A percentile compares a stretch with the other conserved stretches of the same genome.
Conservation (phyloP, 108 stramenopile genomes). For the Cyclostephanos invisitatus region DNA sequence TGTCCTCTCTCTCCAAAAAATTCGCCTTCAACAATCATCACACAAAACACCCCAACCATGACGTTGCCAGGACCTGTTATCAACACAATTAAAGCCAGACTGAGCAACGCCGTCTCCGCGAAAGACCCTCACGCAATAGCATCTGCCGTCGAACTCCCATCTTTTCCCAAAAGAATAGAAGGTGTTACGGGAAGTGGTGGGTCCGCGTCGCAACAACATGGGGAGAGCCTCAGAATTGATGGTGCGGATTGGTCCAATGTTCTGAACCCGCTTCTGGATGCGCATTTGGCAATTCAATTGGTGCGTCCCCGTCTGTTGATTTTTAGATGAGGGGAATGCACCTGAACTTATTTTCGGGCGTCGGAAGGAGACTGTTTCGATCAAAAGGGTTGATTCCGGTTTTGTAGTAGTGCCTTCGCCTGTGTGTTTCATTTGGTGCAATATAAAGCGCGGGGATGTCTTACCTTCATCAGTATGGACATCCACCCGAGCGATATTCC, state of each 20-base stretch:
- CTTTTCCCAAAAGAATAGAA: slow-evolving; percentile 17
- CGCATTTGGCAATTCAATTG: slow-evolving; percentile 56
- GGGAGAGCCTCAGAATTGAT: slow-evolving; percentile 53
- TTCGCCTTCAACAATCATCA: too few relatives aligned
- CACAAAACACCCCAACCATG: slow-evolving; percentile 17
- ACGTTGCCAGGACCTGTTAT: slow-evolving; percentile 29
- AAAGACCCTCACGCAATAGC: slow-evolving; percentile 52
- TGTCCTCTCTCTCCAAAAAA: too few relatives aligned
- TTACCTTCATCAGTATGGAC: slow-evolving; percentile 42
- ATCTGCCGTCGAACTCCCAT: slow-evolving; percentile 42
- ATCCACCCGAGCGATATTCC: slow-evolving; percentile 52
- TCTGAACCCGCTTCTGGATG: slow-evolving; percentile 61
- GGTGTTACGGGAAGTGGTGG: background rate
- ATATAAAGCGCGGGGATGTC: slow-evolving; percentile 44
- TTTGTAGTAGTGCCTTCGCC: background rate
- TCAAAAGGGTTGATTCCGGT: slow-evolving; percentile 43
- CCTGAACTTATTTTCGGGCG: slow-evolving; percentile 9
- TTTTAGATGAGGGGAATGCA: slow-evolving; percentile 12
- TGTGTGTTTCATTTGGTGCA: slow-evolving; percentile 21
- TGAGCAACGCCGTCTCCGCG: slow-evolving; percentile 31
- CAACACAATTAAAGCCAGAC: slow-evolving; percentile 39
- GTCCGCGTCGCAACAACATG: slow-evolving; percentile 3
- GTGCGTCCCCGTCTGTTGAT: slow-evolving; percentile 38
- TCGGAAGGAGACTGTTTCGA: slow-evolving; percentile 22
- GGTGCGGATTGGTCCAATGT: slow-evolving; percentile 66